Conservation (phyloP, 257 asterid species). For the Fraxinus excelsior region DNA sequence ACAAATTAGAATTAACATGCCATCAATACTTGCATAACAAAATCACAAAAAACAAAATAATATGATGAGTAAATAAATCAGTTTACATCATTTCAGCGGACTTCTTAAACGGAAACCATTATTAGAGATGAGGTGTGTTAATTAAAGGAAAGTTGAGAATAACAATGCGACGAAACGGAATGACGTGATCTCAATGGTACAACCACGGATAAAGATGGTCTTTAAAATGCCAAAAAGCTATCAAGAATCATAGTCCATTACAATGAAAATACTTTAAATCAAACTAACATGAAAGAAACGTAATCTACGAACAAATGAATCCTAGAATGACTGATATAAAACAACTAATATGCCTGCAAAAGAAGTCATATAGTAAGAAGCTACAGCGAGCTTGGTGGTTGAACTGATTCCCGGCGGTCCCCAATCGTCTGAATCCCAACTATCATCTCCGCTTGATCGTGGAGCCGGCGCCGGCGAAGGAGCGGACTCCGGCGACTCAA, state of each 20-base stretch:
- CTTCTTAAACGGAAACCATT: too few relatives aligned
- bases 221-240: too few relatives aligned
- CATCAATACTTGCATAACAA: too few relatives aligned
- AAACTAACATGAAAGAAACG: neutral
- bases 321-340: constrained; percentile 15
- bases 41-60: too few relatives aligned
- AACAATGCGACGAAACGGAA: too few relatives aligned
- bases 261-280: neutral
- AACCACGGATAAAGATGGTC: too few relatives aligned
- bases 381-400: constrained; percentile 22
- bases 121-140: too few relatives aligned
- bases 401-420: constrained; percentile 36
- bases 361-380: constrained; percentile 33
- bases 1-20: too few relatives aligned
- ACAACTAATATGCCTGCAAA: constrained; percentile 30
- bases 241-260: neutral
- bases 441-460: constrained; percentile 17
- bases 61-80: too few relatives aligned
- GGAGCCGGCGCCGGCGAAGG: constrained; percentile 28
- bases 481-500: constrained; percentile 32
- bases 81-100: too few relatives aligned
- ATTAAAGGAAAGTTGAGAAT: too few relatives aligned
- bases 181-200: too few relatives aligned
- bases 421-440: constrained; percentile 16
- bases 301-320: neutral